Base-by-base conservation (phyloP, 345 rosid genomes). In the Rhodamnia argentea region DNA sequence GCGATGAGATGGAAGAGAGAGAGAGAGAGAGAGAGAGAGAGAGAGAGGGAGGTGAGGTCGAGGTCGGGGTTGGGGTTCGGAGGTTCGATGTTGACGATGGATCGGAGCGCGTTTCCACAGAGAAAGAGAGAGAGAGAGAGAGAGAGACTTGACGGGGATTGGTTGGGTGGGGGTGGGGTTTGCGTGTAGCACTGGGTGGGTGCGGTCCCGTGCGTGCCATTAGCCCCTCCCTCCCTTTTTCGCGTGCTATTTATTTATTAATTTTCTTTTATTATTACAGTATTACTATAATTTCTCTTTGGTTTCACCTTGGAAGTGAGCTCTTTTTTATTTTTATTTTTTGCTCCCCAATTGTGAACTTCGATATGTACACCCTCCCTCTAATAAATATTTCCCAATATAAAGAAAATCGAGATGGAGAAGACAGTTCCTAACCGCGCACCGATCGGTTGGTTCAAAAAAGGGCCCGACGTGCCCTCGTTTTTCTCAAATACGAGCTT, bases 21-120 rank as follows among this genome's bases (percentile, higher is more conserved):
- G 84, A 81, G 85, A 20, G 75, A 32, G 82, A 62, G 84, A 20
- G 75, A 32, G 82, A 62, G 84, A 15, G 32, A 29, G 84, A 81
- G 85, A 16, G 75, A n/a, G 82, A 62, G 84, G 50, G 82, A 32
- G 87, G 58, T 81, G 81, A n/a, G 53, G 86, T 85, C 83, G 84
- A n/a, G 64, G 86, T 44, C 8, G 82, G 78, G 85, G 53, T 44
- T 40, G 55, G 58, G 82, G 76, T 64, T 29, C 55, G 57, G 64
- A 47, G 57, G 86, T 13, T n/a, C 16, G 51, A 50, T 44, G 52
- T 84, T 51, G 86, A 52, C 22, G 75, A 32, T 58, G 56, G 82
- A 29, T 52, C 42, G 58, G 64, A 26, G 86, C 14, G 83, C 26
- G 74, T 40, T 18, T 47, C 29, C 40, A 18, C 10, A 60, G 74